These are phyloP conservation scores for Xylaria sp. DNA, from an alignment of 2,329 filamentous ascomycete genomes.

Conservation along the genomic window DNA sequence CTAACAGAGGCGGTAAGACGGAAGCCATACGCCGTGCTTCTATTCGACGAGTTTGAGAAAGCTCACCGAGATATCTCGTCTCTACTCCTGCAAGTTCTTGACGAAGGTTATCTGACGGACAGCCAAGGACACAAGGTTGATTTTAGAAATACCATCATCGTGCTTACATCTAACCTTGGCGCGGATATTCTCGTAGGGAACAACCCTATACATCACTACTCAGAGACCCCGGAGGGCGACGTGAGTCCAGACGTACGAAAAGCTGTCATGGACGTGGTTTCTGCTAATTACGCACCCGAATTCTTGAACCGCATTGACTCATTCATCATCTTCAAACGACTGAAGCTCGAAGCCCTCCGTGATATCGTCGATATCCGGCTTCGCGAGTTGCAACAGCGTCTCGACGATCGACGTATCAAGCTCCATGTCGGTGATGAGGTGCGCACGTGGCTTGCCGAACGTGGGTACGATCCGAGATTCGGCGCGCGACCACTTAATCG, in stretches of 20 bases:
- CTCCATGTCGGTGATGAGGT: conserved; percentile 77
- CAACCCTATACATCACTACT: conserved; percentile 71
- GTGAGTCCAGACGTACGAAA: conserved; percentile 78
- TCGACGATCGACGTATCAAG: conserved; percentile 86
- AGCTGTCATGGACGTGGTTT: conserved; percentile 89
- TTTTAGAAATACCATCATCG: conserved; percentile 95
- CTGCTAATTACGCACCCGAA: conserved; percentile 81
- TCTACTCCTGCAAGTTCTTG: conserved; percentile 89
- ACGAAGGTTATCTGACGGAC: conserved; percentile 96
- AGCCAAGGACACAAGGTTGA: conserved; percentile 96
- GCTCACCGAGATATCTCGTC: conserved; percentile 95
- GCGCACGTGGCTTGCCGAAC: conserved; percentile 86
- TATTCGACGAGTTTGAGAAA: conserved; percentile 99
- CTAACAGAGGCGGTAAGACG: conserved; percentile 93
- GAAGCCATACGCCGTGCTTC: conserved; percentile 92
- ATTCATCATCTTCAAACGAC: conserved; percentile 93
- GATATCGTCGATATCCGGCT: conserved; percentile 96
- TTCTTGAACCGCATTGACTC: conserved; percentile 97
- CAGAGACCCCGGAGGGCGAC: conserved; percentile 70
- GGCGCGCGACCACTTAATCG: conserved; percentile 92
- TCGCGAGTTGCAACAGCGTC: conserved; percentile 80
- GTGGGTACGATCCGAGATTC: conserved; percentile 90
- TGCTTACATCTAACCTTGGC: conserved; percentile 94
- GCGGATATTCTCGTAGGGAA: conserved; percentile 88
- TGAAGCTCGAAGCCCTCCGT: conserved; percentile 79